These are phyloP conservation scores for Periglandula ipomoeae DNA, from an alignment of 2,329 filamentous ascomycete genomes.

Conservation along the genomic window DNA sequence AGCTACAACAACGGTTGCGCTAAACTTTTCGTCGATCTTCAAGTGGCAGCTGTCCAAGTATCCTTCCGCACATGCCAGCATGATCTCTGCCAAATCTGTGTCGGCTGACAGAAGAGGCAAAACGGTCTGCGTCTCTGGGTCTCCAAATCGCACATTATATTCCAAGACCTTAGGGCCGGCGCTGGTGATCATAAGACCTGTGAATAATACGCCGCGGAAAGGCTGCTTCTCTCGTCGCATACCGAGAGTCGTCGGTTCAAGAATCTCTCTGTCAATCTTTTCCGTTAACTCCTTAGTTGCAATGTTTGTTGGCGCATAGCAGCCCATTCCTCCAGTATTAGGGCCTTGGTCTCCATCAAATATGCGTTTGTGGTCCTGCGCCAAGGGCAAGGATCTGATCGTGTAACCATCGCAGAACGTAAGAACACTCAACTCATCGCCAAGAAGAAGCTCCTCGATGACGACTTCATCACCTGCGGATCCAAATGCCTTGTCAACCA, in stretches of 20 bases:
- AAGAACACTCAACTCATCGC: conserved; percentile 86
- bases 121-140: conserved; percentile 84
- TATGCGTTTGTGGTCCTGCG: conserved; percentile 94
- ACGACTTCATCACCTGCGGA: conserved; percentile 83
- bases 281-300: conserved; percentile 67
- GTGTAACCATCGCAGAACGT: conserved; percentile 86
- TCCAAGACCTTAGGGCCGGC: conserved; percentile 74
- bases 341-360: conserved; percentile 83
- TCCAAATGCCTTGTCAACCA: conserved; percentile 82
- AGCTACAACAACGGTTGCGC: conserved; percentile 88
- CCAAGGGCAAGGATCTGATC: conserved; percentile 74
- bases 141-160: conserved; percentile 89
- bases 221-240: conserved; percentile 73
- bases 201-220: conserved; percentile 71
- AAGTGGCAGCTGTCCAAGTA: conserved; percentile 63
- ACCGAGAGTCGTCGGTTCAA: conserved; percentile 83
- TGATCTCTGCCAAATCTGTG: conserved; percentile 78
- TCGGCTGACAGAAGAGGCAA: conserved; percentile 68
- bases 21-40: conserved; percentile 60
- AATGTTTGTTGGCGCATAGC: conserved; percentile 84
- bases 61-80: conserved; percentile 74
- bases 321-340: conserved; percentile 97
- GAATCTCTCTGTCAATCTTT: conserved; percentile 67
- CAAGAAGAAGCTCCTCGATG: conserved; percentile 86
- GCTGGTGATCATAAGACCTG: conserved; percentile 87